These are phyloP conservation scores for Exophiala sp. DNA, from an alignment of 2,329 filamentous ascomycete genomes.

Conservation along the genomic window DNA sequence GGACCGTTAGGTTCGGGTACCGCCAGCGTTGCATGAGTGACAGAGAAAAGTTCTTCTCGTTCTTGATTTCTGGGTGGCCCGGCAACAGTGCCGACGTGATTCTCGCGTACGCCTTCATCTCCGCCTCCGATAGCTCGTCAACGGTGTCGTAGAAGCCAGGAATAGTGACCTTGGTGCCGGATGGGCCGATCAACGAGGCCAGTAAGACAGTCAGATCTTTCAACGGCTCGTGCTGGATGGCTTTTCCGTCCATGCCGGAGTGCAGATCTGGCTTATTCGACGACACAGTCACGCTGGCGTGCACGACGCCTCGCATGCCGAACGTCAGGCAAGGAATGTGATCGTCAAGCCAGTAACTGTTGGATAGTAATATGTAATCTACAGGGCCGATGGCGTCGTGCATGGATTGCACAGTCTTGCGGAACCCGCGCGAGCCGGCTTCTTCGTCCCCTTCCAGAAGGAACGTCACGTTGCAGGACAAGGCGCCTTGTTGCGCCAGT, in stretches of 20 bases:
- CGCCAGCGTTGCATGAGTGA: conserved; percentile 92
- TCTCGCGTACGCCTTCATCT: conserved; percentile 74
- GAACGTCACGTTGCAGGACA: conserved; percentile 86
- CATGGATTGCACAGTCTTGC: conserved; percentile 70
- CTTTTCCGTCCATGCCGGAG: conserved; percentile 92
- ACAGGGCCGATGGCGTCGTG: conserved; percentile 82
- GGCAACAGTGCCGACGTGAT: conserved; percentile 72
- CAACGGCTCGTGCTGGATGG: conserved; percentile 77
- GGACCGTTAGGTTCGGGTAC: conserved; percentile 88
- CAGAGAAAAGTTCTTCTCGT: conserved; percentile 65
- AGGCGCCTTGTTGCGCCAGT: conserved; percentile 70
- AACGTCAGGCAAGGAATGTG: conserved; percentile 94
- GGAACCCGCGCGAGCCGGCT: conserved; percentile 84
- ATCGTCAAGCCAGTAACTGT: conserved; percentile 98
- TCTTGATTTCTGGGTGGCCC: conserved; percentile 59
- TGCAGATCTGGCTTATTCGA: conserved; percentile 84
- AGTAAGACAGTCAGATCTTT: conserved; percentile 84
- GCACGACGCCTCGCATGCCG: conserved; percentile 84
- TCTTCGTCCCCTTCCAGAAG: conserved; percentile 97
- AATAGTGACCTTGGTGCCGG: conserved; percentile 69
- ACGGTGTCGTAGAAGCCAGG: conserved; percentile 86
- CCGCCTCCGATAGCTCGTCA: conserved; percentile 64
- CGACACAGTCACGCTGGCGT: conserved; percentile 83
- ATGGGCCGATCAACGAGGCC: conserved; percentile 70
- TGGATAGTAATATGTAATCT: conserved; percentile 90